phyloP scores from a whole-genome alignment of 768 basidiomycete genomes.

The Psilocybe azurescens region DNA sequence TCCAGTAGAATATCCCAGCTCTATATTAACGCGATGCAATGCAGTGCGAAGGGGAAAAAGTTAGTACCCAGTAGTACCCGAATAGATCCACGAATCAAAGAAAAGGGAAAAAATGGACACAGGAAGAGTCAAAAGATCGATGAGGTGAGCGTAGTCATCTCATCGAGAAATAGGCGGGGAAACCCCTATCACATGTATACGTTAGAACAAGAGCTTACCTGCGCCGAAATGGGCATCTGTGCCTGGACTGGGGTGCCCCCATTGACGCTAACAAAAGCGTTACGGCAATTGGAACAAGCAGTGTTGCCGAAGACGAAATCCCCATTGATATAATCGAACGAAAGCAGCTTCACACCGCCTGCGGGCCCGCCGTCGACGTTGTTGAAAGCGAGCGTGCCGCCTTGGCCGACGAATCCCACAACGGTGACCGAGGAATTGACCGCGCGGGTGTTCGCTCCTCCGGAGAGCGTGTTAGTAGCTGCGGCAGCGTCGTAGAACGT shows the following conservation, averaged over 20 bases:
- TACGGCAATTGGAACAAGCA: slow-evolving; percentile 53
- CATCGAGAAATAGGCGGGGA: too few relatives aligned
- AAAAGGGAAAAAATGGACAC: neutral
- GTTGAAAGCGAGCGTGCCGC: slow-evolving; percentile 48
- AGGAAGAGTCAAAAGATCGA: neutral
- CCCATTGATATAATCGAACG: slow-evolving; percentile 54
- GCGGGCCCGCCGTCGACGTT: slow-evolving; percentile 44
- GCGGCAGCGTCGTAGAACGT: slow-evolving; percentile 42
- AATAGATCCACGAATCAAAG: slow-evolving; percentile 1
- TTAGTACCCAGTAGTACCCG: neutral
- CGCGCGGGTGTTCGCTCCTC: slow-evolving; percentile 40
- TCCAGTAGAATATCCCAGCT: slow-evolving; percentile 50
- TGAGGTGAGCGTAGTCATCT: neutral
- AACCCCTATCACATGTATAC: neutral
- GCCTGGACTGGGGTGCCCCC: slow-evolving; percentile 46
- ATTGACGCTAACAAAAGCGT: slow-evolving; percentile 51
- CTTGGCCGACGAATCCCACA: slow-evolving; percentile 47
- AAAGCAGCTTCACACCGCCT: slow-evolving; percentile 48
- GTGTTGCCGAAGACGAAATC: slow-evolving; percentile 48
- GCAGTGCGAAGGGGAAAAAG: neutral
- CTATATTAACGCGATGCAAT: slow-evolving; percentile 25
- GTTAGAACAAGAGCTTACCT: slow-evolving; percentile 34
- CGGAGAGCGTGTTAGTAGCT: slow-evolving; percentile 37
- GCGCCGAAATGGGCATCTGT: slow-evolving; percentile 53
- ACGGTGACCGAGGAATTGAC: slow-evolving; percentile 42